Conservation (phyloP, 805 yeast species). For the Schizosaccharomyces osmophilus region DNA sequence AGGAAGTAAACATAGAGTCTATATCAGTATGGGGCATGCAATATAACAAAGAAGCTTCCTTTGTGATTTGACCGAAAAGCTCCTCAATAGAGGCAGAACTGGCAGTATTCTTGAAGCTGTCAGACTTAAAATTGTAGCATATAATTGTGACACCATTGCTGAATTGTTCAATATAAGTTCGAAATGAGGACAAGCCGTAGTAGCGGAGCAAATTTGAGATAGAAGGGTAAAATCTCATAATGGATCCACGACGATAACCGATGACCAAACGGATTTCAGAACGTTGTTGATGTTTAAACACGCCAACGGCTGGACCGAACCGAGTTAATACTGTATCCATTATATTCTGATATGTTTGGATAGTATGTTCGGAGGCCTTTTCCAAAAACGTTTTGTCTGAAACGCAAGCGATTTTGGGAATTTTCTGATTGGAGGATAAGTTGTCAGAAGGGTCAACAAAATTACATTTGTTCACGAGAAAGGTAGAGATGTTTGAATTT, state of each 20-base stretch:
- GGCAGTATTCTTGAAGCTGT: conserved; percentile 13
- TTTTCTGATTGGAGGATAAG: conserved; percentile 13
- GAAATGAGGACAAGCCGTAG: conserved; percentile 59
- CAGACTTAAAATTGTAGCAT: conserved; percentile 58
- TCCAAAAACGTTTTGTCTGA: conserved; percentile 59
- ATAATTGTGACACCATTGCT: conserved; percentile 67
- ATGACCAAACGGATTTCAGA: conserved; percentile 72
- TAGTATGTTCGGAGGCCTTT: conserved; percentile 60
- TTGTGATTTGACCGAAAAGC: conserved; percentile 68
- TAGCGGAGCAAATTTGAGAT: conserved; percentile 66
- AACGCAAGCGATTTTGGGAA: conserved; percentile 35
- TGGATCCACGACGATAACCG: conserved; percentile 63
- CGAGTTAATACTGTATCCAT: conserved; percentile 43
- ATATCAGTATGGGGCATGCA: conserved; percentile 75
- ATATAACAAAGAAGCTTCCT: conserved; percentile 79
- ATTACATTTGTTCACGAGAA: conserved; percentile 58
- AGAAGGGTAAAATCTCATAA: conserved; percentile 73
- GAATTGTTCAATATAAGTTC: conserved; percentile 87
- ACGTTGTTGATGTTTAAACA: conserved; percentile 51
- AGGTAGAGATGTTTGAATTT: conserved; percentile 33
- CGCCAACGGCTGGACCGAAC: conserved; percentile 82
- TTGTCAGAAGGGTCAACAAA: conserved; percentile 17
- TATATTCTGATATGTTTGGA: conserved; percentile 46
- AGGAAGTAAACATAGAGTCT: conserved; percentile 42
- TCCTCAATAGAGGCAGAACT: conserved; percentile 32